Percentiles rank a stretch among this genome's conserved stretches.
Conservation (phyloP, 2,329 filamentous ascomycete species). For the Pseudopyricularia javanii region DNA sequence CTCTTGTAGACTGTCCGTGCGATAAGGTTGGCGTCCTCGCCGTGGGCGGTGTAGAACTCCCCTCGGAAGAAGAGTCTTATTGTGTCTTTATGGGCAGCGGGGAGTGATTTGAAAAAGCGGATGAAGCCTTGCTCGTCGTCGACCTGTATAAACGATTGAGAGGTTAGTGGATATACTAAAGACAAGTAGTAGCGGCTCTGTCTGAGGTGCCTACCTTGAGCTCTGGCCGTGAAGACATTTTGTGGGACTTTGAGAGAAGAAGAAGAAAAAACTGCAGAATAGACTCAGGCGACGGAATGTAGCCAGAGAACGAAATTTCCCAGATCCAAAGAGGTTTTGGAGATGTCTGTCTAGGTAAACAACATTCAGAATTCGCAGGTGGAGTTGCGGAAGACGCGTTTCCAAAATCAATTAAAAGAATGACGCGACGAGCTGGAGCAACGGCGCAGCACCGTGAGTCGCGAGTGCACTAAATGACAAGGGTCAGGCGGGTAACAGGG, state of each 20-base stretch:
- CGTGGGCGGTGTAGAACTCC: conserved; percentile 93
- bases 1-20: conserved; percentile 89
- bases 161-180: background rate
- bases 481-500: background rate
- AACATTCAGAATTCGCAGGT: background rate
- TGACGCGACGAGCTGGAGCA: conserved; percentile 4
- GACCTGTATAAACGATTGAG: conserved; percentile 39
- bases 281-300: background rate
- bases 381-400: conserved; percentile 6
- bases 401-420: conserved; percentile 7
- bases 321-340: background rate
- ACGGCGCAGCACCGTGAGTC: background rate
- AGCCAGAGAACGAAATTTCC: background rate
- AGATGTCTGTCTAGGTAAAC: background rate
- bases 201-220: conserved; percentile 40
- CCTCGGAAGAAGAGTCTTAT: conserved; percentile 87
- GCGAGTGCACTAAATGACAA: background rate
- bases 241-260: background rate
- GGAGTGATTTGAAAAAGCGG: conserved; percentile 84
- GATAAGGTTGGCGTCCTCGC: conserved; percentile 73
- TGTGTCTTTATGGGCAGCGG: conserved; percentile 57
- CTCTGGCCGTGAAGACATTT: conserved; percentile 63
- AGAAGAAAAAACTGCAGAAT: background rate
- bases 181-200: background rate
- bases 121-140: conserved; percentile 98